These are phyloP conservation scores for Acanthamoeba divionensis DNA, from an alignment of 208 protist genomes.

Conservation along the genomic window DNA sequence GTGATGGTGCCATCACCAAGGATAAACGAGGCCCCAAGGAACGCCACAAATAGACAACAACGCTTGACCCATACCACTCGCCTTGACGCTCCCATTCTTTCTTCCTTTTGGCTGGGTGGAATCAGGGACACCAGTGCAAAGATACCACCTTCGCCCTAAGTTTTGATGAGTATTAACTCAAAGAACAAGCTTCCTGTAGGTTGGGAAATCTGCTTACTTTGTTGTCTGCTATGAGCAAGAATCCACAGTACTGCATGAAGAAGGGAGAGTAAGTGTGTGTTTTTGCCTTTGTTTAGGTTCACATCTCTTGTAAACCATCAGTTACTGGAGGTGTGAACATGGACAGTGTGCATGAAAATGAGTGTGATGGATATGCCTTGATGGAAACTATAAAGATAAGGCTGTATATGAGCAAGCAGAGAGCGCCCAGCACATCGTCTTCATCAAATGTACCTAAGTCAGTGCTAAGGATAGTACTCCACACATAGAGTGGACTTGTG, in stretches of 20 bases:
- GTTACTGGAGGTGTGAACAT: no score
- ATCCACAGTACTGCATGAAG: no score
- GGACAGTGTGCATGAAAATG: no score
- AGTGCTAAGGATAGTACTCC: neutral
- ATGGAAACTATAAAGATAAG: neutral
- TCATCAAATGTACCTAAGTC: neutral
- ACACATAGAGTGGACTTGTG: neutral
- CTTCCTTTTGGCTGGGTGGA: neutral
- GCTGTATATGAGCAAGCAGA: conserved; percentile 1
- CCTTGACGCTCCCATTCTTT: neutral
- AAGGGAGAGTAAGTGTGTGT: no score
- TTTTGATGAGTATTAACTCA: neutral
- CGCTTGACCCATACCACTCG: conserved; percentile 18
- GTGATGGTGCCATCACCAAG: neutral
- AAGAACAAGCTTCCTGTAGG: no score
- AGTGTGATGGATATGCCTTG: no score
- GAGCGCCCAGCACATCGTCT: neutral
- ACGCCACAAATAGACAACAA: neutral
- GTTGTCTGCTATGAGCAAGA: no score
- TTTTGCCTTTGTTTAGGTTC: no score
- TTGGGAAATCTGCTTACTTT: no score
- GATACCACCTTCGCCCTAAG: neutral
- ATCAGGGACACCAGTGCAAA: neutral
- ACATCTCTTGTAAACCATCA: no score
- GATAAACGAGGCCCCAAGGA: neutral